Evolutionary conservation across 129 eudicot genomes (phyloP).

Genomic region (Lactuca saligna): DNA sequence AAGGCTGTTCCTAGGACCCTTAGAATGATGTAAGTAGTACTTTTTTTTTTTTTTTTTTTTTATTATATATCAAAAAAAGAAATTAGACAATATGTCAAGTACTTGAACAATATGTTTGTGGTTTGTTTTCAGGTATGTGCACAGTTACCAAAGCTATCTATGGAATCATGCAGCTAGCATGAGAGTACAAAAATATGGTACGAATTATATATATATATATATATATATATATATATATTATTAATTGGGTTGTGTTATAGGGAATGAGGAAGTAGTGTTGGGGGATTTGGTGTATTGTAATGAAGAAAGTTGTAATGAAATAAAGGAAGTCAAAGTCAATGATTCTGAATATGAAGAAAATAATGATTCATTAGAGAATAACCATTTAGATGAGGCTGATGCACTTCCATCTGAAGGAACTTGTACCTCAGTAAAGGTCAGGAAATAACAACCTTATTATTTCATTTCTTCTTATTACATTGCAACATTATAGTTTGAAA

Average conservation of each 20-base stretch:
- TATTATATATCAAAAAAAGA: background rate
- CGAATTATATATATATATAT: conserved; percentile 1
- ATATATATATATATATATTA: too few species aligned
- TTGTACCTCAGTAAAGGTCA: conserved; percentile 65
- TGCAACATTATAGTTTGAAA: background rate
- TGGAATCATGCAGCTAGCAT: conserved; percentile 92
- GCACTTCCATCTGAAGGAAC: conserved; percentile 48
- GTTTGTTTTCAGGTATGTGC: conserved; percentile 67
- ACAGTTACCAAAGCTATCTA: conserved; percentile 85
- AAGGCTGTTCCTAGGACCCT: conserved; percentile 91
- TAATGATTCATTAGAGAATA: conserved; percentile 41
- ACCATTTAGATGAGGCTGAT: conserved; percentile 56
- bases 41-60: background rate
- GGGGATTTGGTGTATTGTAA: conserved; percentile 87
- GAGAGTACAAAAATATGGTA: conserved; percentile 84
- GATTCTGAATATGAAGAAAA: conserved; percentile 45
- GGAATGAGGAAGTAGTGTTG: conserved; percentile 60
- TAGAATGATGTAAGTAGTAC: conserved; percentile 84
- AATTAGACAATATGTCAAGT: background rate
- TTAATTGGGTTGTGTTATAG: conserved; percentile 32
- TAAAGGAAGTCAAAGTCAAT: conserved; percentile 20
- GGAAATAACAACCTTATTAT: background rate
- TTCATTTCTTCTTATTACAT: background rate
- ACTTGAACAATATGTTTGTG: conserved; percentile 1
- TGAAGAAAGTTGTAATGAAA: conserved; percentile 41